Evolutionary conservation across 208 protist species (phyloP).

Genomic region (Trypanosoma brucei): DNA sequence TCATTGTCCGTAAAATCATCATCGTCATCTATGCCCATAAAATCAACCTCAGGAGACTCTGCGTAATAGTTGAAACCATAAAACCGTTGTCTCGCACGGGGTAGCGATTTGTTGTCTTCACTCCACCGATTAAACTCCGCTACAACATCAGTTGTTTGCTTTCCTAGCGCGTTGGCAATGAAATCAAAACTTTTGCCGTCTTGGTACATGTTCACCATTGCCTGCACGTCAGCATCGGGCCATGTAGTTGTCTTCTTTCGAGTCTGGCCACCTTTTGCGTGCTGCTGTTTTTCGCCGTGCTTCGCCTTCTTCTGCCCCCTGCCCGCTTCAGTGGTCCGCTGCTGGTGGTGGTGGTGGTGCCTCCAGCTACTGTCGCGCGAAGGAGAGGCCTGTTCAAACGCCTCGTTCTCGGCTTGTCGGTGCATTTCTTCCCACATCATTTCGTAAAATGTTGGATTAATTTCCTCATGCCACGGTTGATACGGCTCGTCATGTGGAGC

Average conservation of each 20-base stretch:
- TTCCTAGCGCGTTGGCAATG: slow-evolving; percentile 84
- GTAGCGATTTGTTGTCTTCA: slow-evolving; percentile 38
- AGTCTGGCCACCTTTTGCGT: slow-evolving; percentile 7
- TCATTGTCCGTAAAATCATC: slow-evolving; percentile 31
- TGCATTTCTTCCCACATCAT: slow-evolving; percentile 91
- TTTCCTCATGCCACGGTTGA: slow-evolving; percentile 79
- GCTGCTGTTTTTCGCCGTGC: slow-evolving; percentile 12
- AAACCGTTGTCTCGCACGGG: slow-evolving; percentile 14
- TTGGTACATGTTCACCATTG: slow-evolving; percentile 88
- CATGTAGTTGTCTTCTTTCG: slow-evolving; percentile 57
- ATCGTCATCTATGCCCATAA: slow-evolving; percentile 30
- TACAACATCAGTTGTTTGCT: slow-evolving; percentile 49
- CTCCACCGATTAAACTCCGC: slow-evolving; percentile 85
- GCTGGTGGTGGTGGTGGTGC: slow-evolving; percentile 14
- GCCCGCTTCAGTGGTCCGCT: slow-evolving; percentile 5
- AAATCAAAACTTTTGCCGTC: slow-evolving; percentile 91
- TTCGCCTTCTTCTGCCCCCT: slow-evolving; percentile 8
- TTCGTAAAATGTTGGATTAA: slow-evolving; percentile 84
- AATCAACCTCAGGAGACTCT: slow-evolving; percentile 62
- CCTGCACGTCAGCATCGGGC: slow-evolving; percentile 63
- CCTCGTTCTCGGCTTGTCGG: slow-evolving; percentile 53
- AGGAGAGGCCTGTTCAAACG: slow-evolving; percentile 20
- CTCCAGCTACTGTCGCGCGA: slow-evolving; percentile 16
- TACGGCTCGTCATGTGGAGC: slow-evolving; percentile 38
- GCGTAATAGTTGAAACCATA: slow-evolving; percentile 51